phyloP scores from a whole-genome alignment of 129 eudicot genomes.

The Saposhnikovia divaricata region DNA sequence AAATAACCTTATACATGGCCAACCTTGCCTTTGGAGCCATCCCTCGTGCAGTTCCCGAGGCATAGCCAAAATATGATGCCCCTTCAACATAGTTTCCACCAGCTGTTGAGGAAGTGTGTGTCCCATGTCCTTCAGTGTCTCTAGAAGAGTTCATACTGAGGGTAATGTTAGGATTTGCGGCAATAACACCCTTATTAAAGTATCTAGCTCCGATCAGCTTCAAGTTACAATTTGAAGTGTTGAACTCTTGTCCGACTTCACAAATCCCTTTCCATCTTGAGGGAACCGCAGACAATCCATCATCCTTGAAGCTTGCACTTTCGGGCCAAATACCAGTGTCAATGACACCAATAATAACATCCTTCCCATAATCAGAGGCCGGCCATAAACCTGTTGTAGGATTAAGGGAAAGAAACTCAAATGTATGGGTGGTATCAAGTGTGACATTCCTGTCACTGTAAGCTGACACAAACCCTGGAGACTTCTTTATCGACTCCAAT shows the following conservation, averaged over 20 bases:
- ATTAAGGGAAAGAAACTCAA: slow-evolving; percentile 33
- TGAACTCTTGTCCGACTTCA: slow-evolving; percentile 24
- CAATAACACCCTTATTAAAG: slow-evolving; percentile 32
- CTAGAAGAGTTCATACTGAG: slow-evolving; percentile 32
- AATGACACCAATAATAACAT: slow-evolving; percentile 39
- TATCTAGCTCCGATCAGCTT: slow-evolving; percentile 43
- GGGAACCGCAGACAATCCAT: slow-evolving; percentile 33
- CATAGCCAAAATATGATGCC: slow-evolving; percentile 36
- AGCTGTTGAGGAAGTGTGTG: slow-evolving; percentile 37
- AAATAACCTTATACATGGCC: slow-evolving; percentile 33
- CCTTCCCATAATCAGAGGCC: slow-evolving; percentile 33
- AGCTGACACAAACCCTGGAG: slow-evolving; percentile 31
- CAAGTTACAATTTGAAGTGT: slow-evolving; percentile 12
- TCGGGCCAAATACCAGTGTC: slow-evolving; percentile 14
- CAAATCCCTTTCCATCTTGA: slow-evolving; percentile 42
- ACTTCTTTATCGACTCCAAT: slow-evolving; percentile 13
- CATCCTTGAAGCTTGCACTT: slow-evolving; percentile 33
- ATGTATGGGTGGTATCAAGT: slow-evolving; percentile 37
- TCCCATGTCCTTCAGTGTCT: slow-evolving; percentile 42
- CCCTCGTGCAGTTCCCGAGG: slow-evolving; percentile 39
- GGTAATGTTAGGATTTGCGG: slow-evolving; percentile 16
- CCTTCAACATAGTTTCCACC: slow-evolving; percentile 34
- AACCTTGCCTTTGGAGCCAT: slow-evolving; percentile 35
- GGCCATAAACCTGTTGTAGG: slow-evolving; percentile 32
- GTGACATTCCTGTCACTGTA: slow-evolving; percentile 20